Evolutionary conservation across 192 early-diverging fungal species (phyloP).

Genomic region (Entrophospora sp.): DNA sequence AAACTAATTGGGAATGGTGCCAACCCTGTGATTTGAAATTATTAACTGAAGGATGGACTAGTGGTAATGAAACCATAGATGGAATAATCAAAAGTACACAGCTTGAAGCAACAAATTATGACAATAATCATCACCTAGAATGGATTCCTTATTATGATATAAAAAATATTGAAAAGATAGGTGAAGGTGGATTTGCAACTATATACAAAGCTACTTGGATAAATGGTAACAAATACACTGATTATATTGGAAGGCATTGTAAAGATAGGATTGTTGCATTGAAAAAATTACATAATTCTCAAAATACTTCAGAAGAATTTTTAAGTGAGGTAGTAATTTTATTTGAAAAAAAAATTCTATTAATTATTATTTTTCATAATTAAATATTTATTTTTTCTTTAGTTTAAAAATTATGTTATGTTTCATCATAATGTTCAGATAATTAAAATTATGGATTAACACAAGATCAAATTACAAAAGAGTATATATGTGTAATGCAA

Average conservation of each 20-base stretch:
- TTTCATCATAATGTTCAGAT: neutral
- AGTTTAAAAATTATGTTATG: neutral
- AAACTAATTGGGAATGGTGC: constrained; percentile 2
- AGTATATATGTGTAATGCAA: constrained; percentile 2
- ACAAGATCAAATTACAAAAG: neutral
- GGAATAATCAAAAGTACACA: neutral
- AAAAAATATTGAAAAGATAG: neutral
- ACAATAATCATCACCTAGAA: neutral
- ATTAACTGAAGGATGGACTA: neutral
- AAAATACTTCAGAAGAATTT: neutral
- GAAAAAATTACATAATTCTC: neutral
- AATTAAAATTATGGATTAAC: neutral
- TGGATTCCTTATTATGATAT: constrained; percentile 7
- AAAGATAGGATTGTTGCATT: neutral
- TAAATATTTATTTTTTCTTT: neutral
- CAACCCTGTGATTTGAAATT: neutral
- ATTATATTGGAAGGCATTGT: neutral
- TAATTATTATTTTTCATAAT: constrained; percentile 19
- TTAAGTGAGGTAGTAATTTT: constrained; percentile 5
- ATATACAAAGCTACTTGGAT: constrained; percentile 3
- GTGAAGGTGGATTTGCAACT: constrained; percentile 5
- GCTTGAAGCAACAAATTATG: neutral
- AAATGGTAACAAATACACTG: neutral
- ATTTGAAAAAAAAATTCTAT: too few relatives aligned
- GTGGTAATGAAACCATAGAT: constrained; percentile 4